Evolutionary conservation across 2,329 filamentous ascomycete genomes (phyloP), one percentile per base, ranked within the genome.

Genomic region (Lecanicillium sp.): DNA sequence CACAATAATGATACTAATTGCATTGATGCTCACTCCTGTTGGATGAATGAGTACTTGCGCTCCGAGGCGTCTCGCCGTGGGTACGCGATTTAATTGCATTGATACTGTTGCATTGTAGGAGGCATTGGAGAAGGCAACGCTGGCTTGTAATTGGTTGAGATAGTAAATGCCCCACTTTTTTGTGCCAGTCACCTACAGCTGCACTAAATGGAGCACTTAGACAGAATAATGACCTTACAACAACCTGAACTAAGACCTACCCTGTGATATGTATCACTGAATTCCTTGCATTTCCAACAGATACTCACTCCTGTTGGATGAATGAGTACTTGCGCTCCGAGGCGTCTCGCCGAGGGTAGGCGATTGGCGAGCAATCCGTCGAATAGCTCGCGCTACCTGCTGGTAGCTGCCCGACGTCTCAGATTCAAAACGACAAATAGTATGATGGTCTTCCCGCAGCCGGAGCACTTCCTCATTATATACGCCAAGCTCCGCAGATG

Each of bases 401-500:
- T 27, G 41, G 37, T 46, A 50, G 43, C 42, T 52, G 9, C 14
- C 13, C 38, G 36, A 45, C 30, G 37, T 50, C 36, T 45, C 48
- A 20, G 38, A 39, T 9, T 33, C 9, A 43, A 51, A 54, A 19
- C 50, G 44, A 33, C 51, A 56, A 41, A 57, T 54, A 4, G 33
- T 39, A 40, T 46, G 45, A 36, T 56, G 49, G 33, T 55, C 44
- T 32, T 46, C 51, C 35, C 48, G 48, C 17, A 56, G 45, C 3
- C 44, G 43, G 30, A 44, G 46, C 9, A 43, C 9, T 11, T 48
- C 46, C 37, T 53, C 51, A 39, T 44, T 46, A 14, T 37, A 34
- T 40, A 47, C 27, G 31, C 41, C 52, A 39, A 46, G 40, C 37
- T 41, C 35, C 14, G 54, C 45, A 22, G 54, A 58, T 31, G 44